Conservation (phyloP, 345 rosid genomes). For the Raphanus sativus region DNA sequence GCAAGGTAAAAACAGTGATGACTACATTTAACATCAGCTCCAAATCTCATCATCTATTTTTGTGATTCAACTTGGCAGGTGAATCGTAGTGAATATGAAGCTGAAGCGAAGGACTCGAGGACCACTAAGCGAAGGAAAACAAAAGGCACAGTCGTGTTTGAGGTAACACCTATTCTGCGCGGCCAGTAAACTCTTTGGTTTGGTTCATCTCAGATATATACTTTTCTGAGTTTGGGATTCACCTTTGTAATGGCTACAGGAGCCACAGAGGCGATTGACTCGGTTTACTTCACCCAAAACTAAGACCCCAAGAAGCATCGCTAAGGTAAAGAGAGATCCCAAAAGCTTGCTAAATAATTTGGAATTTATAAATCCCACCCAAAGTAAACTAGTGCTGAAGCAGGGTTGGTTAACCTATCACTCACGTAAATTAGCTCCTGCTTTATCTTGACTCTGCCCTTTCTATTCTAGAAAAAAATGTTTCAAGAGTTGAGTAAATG, state of each 20-base stretch:
- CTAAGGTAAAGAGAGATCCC: constrained; percentile 48
- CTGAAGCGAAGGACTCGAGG: constrained; percentile 61
- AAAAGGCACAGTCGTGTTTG: constrained; percentile 67
- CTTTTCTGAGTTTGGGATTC: constrained; percentile 3
- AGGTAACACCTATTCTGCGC: constrained; percentile 61
- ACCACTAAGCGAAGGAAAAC: constrained; percentile 71
- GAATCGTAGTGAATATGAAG: constrained; percentile 72
- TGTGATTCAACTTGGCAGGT: constrained; percentile 48
- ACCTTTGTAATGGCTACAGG: constrained; percentile 46
- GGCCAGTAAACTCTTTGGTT: neutral
- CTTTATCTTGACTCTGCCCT: neutral
- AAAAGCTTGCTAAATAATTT: neutral
- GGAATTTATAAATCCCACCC: neutral
- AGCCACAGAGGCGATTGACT: constrained; percentile 55
- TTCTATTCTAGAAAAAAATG: neutral
- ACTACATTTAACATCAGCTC: constrained; percentile 1
- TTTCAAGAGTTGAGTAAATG: neutral
- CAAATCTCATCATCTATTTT: neutral
- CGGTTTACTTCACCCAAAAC: constrained; percentile 49
- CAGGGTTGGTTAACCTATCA: neutral
- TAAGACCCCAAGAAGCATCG: constrained; percentile 46
- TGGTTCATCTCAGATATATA: neutral
- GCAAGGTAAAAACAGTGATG: constrained; percentile 50
- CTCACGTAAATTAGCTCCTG: neutral
- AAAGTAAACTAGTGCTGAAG: neutral